These are phyloP conservation scores for Coniochaeta sp. DNA, from an alignment of 2,329 filamentous ascomycete genomes.

Conservation along the genomic window DNA sequence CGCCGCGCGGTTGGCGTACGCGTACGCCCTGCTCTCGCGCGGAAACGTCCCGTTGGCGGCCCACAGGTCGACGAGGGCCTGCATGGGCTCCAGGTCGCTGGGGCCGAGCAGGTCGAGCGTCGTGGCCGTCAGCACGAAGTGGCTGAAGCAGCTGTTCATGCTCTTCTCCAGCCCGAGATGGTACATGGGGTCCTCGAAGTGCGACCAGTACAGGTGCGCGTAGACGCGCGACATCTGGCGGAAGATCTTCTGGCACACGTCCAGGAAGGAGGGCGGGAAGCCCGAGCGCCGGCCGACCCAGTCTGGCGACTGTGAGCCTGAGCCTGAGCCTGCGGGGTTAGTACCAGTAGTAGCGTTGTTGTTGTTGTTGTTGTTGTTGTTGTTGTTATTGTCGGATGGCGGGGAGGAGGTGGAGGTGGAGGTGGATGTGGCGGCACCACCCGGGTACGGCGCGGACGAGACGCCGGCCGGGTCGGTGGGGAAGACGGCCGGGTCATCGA, in stretches of 20 bases:
- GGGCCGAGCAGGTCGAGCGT: constrained; percentile 79
- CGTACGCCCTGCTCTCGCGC: constrained; percentile 61
- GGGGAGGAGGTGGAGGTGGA: constrained; percentile 59
- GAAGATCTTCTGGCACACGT: constrained; percentile 2
- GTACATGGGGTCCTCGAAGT: constrained; percentile 80
- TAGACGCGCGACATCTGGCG: neutral
- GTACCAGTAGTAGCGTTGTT: no score
- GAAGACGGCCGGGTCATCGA: constrained; percentile 83
- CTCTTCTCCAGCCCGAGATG: constrained; percentile 75
- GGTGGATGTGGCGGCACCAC: no score
- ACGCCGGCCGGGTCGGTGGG: constrained; percentile 73
- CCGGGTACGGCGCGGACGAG: constrained; percentile 56
- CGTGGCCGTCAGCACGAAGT: constrained; percentile 75
- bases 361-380: constrained; percentile 82
- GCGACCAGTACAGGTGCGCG: constrained; percentile 87
- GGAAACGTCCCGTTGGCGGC: constrained; percentile 83
- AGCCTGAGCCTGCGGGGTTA: constrained; percentile 28
- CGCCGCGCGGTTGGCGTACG: constrained; percentile 53
- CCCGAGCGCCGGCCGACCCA: constrained; percentile 86
- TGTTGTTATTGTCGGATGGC: constrained; percentile 62
- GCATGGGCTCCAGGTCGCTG: constrained; percentile 92
- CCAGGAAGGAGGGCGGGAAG: constrained; percentile 61
- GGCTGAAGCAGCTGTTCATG: constrained; percentile 80
- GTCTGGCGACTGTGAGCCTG: neutral
- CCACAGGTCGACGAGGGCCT: constrained; percentile 88